Base-by-base conservation (phyloP, 805 yeast species). In the Candida dajiaensis region DNA sequence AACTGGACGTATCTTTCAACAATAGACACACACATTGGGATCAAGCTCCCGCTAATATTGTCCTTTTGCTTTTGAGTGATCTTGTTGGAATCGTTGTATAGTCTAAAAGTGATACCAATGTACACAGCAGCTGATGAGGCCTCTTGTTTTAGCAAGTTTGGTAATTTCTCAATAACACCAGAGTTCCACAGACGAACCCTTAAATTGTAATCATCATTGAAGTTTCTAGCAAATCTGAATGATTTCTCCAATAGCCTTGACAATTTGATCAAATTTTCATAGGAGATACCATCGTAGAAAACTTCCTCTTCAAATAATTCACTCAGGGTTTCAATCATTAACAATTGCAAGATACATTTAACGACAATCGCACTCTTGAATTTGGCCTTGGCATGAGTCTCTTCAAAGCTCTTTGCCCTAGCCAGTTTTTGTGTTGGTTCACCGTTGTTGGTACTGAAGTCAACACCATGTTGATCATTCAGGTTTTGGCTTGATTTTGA, bases 111-210 rank as follows among this genome's bases (percentile, higher is more conserved):
- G 40, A 90, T 76, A 56, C 83, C 81, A 52, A 92, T 81, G 62
- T 82, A 85, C 1, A 89, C 96, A 2, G 95, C 92, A 1, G 96
- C 83, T 0, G 97, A 81, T 31, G 89, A 80, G 0, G 95, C 82
- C 65, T 95, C 99, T 66, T 95, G 99, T 57, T 87, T 86, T 56
- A 90, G 70, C 56, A 94, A 69, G 57, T 94, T 95, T 19, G 99
- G 99, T 46, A 92, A 74, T 60, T 90, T 83, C 58, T 89, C 95
- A 67, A 90, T 92, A 37, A 89, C 83, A 1, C 97, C 96, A 3
- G 94, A 87, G 58, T 89, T 86, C 83, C 95, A 90, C 38, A 94
- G 70, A 56, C 94, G 73, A n/a, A 87, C 84, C 53, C 99, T 73
- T 56, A 94, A 71, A 45, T 89, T 89, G 63, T 85, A 84, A 65